Evolutionary conservation across 495 filamentous ascomycete species (phyloP).

Genomic region (Neurospora tetraspora): DNA sequence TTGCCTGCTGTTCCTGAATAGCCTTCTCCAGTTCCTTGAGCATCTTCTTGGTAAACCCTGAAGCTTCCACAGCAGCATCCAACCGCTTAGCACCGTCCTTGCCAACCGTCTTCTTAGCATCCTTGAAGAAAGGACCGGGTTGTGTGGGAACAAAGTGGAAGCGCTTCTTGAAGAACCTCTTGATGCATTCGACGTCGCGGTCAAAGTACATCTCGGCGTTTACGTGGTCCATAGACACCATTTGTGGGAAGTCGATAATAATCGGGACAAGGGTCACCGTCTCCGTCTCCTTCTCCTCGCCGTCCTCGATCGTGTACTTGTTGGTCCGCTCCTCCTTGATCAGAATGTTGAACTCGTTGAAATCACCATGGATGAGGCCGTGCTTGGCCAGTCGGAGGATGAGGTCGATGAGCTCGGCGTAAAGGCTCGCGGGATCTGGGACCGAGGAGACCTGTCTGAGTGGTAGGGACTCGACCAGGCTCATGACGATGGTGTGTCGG

Average conservation of each 20-base stretch:
- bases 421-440: slow-evolving; percentile 67
- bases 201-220: slow-evolving; percentile 96
- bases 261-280: slow-evolving; percentile 49
- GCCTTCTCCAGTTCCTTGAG: slow-evolving; percentile 84
- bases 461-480: slow-evolving; percentile 77
- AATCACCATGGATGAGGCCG: slow-evolving; percentile 95
- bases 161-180: slow-evolving; percentile 78
- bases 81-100: slow-evolving; percentile 56
- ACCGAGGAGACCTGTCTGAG: slow-evolving; percentile 74
- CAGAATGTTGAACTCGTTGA: slow-evolving; percentile 98
- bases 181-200: slow-evolving; percentile 88
- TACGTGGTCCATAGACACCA: slow-evolving; percentile 87
- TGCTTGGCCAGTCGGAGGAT: slow-evolving; percentile 75
- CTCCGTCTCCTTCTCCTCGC: slow-evolving; percentile 11
- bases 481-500: slow-evolving; percentile 93
- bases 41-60: slow-evolving; percentile 93
- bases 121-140: slow-evolving; percentile 73
- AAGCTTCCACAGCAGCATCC: slow-evolving; percentile 84
- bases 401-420: slow-evolving; percentile 79
- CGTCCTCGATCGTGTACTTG: slow-evolving; percentile 2
- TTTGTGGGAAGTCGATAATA: slow-evolving; percentile 96
- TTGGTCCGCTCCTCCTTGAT: slow-evolving; percentile 54
- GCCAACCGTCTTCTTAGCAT: slow-evolving; percentile 66
- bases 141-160: slow-evolving; percentile 80
- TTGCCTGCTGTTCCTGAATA: slow-evolving; percentile 54